phyloP scores from a whole-genome alignment of 1,139 yeast species.

The Saccharomycopsis phalli region DNA sequence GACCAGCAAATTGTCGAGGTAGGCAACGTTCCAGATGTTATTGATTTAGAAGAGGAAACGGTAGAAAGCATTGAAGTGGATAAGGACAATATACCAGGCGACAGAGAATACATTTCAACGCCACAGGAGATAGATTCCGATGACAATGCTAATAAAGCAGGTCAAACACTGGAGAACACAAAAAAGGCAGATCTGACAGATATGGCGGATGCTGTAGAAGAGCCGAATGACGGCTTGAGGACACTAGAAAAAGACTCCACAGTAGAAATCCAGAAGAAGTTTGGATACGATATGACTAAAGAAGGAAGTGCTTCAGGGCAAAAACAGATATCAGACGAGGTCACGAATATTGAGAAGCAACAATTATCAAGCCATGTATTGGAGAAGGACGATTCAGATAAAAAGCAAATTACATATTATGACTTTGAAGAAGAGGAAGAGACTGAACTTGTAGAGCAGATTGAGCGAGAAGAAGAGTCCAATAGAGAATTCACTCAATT shows the following conservation, averaged over 20 bases:
- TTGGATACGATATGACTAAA: background rate
- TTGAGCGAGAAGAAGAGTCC: constrained; percentile 63
- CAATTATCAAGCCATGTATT: too few relatives aligned
- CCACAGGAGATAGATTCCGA: too few relatives aligned
- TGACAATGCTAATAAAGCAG: too few relatives aligned
- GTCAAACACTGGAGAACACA: too few relatives aligned
- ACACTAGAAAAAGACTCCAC: constrained; percentile 1
- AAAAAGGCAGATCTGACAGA: too few relatives aligned
- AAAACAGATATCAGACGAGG: background rate
- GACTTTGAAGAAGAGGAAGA: constrained; percentile 76
- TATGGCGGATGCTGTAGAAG: background rate
- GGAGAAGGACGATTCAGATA: constrained; percentile 14
- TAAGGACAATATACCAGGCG: too few relatives aligned
- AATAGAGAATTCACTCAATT: constrained; percentile 51
- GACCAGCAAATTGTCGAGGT: constrained; percentile 15
- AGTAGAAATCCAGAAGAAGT: background rate
- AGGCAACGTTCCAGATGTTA: constrained; percentile 16
- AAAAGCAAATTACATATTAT: constrained; percentile 31
- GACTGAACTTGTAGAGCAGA: constrained; percentile 48
- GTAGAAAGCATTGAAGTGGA: constrained; percentile 13
- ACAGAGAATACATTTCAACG: too few relatives aligned
- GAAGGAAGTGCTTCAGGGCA: background rate
- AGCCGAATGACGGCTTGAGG: background rate
- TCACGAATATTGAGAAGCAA: background rate
- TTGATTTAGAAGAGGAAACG: constrained; percentile 8